phyloP scores from a whole-genome alignment of 2,329 filamentous ascomycete genomes.

The Orbilia javanica region DNA sequence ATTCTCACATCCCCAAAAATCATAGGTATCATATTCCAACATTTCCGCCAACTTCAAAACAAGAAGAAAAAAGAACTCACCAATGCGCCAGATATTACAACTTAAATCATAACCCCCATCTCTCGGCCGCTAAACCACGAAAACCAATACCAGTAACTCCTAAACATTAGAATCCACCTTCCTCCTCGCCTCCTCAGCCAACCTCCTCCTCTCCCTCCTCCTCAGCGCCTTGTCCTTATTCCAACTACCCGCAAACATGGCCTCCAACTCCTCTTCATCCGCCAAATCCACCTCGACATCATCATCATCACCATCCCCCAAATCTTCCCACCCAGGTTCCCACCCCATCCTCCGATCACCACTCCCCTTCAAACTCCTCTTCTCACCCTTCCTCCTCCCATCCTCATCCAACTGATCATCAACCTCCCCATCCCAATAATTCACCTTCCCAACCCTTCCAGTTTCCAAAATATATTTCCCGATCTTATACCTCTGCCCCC shows the following conservation, averaged over 20 bases:
- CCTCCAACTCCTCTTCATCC: constrained; percentile 76
- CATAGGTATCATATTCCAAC: constrained; percentile 10
- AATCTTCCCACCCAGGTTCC: constrained; percentile 57
- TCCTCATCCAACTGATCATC: constrained; percentile 15
- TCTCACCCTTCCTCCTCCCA: constrained; percentile 13
- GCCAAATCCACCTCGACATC: constrained; percentile 72
- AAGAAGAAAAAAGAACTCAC: constrained; percentile 7
- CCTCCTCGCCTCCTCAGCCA: constrained; percentile 45
- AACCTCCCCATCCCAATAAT: constrained; percentile 69
- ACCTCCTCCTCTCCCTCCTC: constrained; percentile 57
- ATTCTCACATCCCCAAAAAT: constrained; percentile 12
- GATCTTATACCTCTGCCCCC: constrained; percentile 75
- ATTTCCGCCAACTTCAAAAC: neutral
- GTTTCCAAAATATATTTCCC: constrained; percentile 78
- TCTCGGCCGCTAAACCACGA: neutral
- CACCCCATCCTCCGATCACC: constrained; percentile 32
- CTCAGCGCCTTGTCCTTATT: constrained; percentile 69
- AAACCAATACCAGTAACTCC: constrained; percentile 4
- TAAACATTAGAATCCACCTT: constrained; percentile 53
- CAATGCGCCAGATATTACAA: constrained; percentile 29
- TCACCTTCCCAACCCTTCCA: constrained; percentile 70
- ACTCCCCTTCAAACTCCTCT: constrained; percentile 23
- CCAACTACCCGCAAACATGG: constrained; percentile 75
- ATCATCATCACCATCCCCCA: constrained; percentile 34
- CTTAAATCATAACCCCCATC: neutral